Base-by-base conservation (phyloP, 257 asterid genomes). In the Solanum pinnatisectum region DNA sequence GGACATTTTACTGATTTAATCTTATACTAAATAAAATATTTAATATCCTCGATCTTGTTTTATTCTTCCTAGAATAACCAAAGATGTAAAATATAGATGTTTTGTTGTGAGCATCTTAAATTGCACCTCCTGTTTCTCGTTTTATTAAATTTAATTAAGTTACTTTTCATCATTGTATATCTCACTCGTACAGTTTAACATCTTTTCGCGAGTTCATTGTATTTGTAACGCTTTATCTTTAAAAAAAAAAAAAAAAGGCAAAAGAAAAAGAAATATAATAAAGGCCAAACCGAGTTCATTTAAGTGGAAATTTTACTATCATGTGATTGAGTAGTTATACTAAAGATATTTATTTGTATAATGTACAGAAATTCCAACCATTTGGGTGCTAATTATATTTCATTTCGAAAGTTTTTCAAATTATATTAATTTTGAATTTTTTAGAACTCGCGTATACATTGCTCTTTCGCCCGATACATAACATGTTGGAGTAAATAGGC, bases 381-480 rank as follows among this genome's bases (percentile, higher is more conserved):
- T 16, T 18, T 40, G 44, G 60, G 9, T 2, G 22, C 0, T 52
- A 52, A 52, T 5, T 52, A 52, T 6, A 6, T 52, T 52, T 2
- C 2, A 49, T 49, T 49, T 3, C 1, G 0, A 52, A 16, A 2
- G 0, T 5, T 5, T 5, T 3, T 2, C 4, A 52, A 52, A 52
- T 52, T 16, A 15, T 52, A 52, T 2, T 52, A 16, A 52, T 40
- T 40, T 9, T 40, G 13, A 10, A 40, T 40, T 0, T 10, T 9
- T 40, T 52, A 52, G 9, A 52, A 16, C 2, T 52, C 0, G 0
- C 0, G 23, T 3, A 52, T 52, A 5, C 9, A 52, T 52, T 52
- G 9, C 22, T 6, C 22, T 3, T 52, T 52, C 1, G 23, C 60
- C 3, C 23, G 2, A 52, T 52, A 16, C 22, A 40, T 40, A 39